Evolutionary conservation across 2,329 filamentous ascomycete species (phyloP).

Genomic region (Neofusicoccum ribis): DNA sequence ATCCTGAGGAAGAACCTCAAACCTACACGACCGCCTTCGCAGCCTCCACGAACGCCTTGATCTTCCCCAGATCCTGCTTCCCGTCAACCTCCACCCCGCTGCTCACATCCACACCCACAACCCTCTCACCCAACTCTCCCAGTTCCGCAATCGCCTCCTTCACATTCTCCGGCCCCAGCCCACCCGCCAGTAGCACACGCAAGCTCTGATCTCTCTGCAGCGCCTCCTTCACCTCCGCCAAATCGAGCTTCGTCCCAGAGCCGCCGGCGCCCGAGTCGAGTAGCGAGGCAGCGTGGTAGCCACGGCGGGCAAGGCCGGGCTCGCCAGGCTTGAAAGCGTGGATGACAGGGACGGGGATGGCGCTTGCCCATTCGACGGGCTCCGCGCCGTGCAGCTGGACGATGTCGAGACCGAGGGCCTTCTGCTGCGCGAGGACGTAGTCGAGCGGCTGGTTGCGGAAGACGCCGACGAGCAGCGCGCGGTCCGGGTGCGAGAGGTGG

Average conservation of each 20-base stretch:
- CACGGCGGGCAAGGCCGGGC: conserved; percentile 69
- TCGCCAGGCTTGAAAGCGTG: conserved; percentile 78
- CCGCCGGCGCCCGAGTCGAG: conserved; percentile 84
- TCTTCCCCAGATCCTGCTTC: conserved; percentile 77
- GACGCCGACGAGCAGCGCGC: conserved; percentile 84
- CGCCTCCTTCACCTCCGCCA: conserved; percentile 65
- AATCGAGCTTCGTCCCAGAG: conserved; percentile 75
- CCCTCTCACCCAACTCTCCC: conserved; percentile 59
- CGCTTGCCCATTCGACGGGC: conserved; percentile 83
- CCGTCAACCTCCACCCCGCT: conserved; percentile 85
- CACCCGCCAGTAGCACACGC: conserved; percentile 79
- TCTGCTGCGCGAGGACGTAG: conserved; percentile 78
- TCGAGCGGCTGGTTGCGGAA: conserved; percentile 88
- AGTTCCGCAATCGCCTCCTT: conserved; percentile 63
- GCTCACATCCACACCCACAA: conserved; percentile 88
- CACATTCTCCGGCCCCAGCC: conserved; percentile 79
- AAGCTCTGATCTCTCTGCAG: conserved; percentile 70
- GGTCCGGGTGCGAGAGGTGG: conserved; percentile 52
- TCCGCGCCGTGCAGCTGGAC: conserved; percentile 93
- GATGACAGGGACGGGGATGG: conserved; percentile 92
- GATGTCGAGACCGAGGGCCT: conserved; percentile 74
- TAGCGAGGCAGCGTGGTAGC: conserved; percentile 80
- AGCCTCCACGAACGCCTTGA: conserved; percentile 74
- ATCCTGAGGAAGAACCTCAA: neutral
- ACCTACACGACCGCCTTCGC: conserved; percentile 50